phyloP scores from a whole-genome alignment of 768 basidiomycete species.

The Psilocybe cubensis region DNA sequence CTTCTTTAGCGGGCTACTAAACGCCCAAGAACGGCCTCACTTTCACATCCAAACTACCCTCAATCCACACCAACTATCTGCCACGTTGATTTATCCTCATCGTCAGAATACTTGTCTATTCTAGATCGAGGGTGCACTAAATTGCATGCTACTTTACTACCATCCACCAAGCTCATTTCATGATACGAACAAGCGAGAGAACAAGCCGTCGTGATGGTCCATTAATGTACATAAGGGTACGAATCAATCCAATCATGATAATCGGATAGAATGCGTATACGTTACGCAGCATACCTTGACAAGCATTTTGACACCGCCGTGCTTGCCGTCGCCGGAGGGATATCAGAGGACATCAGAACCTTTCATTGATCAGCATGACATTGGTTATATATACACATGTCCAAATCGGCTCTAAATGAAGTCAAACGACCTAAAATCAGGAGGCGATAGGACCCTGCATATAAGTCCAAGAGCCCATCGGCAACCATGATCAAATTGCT shows the following conservation, averaged over 20 bases:
- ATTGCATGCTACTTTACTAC: neutral
- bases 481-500: conserved; percentile 22
- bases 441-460: conserved; percentile 5
- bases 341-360: neutral
- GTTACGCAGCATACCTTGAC: neutral
- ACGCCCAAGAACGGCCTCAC: neutral
- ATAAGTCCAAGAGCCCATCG: conserved; percentile 7
- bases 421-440: conserved; percentile 7
- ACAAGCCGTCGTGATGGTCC: neutral
- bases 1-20: neutral
- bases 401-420: conserved; percentile 8
- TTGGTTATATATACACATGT: neutral
- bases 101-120: neutral
- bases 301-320: neutral
- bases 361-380: conserved; percentile 2
- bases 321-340: conserved; percentile 3
- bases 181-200: conserved; percentile 1
- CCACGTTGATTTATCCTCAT: neutral
- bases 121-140: neutral
- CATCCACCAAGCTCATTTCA: neutral
- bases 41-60: neutral
- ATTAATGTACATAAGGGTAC: neutral
- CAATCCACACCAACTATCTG: neutral
- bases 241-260: conserved; percentile 13
- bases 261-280: conserved; percentile 9